Percentiles rank a stretch among this genome's conserved stretches.
phyloP scores from a whole-genome alignment of 768 basidiomycete genomes.

The Tulasnella sp. region DNA sequence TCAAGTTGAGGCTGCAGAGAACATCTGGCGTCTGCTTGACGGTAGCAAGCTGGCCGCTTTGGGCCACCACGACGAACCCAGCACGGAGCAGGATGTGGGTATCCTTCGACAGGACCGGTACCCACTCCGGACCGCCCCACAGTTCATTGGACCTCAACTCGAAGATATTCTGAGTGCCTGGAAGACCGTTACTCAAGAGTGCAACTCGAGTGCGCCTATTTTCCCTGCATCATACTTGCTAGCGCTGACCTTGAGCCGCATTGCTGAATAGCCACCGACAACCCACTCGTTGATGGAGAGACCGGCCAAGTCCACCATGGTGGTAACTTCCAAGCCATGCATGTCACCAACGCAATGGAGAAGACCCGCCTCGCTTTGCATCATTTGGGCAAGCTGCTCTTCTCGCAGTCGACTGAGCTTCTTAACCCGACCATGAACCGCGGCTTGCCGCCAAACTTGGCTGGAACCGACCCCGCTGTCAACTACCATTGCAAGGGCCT shows the following conservation, averaged over 20 bases:
- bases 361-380: conserved; percentile 72
- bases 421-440: conserved; percentile 80
- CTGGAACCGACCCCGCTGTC: conserved; percentile 73
- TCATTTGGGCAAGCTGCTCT: conserved; percentile 66
- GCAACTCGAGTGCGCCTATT: conserved; percentile 67
- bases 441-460: conserved; percentile 74
- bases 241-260: conserved; percentile 7
- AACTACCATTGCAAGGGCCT: conserved; percentile 83
- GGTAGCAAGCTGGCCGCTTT: conserved; percentile 64
- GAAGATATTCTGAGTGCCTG: conserved; percentile 70
- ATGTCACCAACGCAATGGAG: conserved; percentile 83
- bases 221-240: background rate
- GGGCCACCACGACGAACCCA: conserved; percentile 65
- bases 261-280: conserved; percentile 67
- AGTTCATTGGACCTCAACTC: conserved; percentile 82
- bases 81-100: conserved; percentile 67
- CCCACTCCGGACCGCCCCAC: conserved; percentile 68
- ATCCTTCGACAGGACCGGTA: conserved; percentile 71
- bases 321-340: conserved; percentile 87
- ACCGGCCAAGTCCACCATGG: conserved; percentile 69
- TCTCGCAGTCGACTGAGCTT: conserved; percentile 66
- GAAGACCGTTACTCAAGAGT: conserved; percentile 64
- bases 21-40: conserved; percentile 63
- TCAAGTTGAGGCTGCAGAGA: conserved; percentile 72
- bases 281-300: conserved; percentile 72